phyloP scores from a whole-genome alignment of 75 land plant genomes.

The Pseudotsuga menziesii region DNA sequence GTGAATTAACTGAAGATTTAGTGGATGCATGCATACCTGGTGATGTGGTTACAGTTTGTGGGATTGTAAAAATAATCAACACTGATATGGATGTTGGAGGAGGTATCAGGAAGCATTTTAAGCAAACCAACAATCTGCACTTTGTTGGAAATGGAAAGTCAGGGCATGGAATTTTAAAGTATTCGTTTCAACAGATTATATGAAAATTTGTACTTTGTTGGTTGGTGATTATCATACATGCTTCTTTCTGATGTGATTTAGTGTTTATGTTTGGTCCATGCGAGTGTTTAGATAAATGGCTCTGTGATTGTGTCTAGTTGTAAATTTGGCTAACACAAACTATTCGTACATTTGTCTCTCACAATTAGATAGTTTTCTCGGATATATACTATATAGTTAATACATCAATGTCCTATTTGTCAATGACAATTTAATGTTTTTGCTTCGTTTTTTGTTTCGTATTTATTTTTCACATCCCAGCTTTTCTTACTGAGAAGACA shows the following conservation, averaged over 20 bases:
- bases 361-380: not conserved
- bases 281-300: not conserved
- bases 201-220: not conserved
- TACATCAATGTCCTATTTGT: too few species aligned
- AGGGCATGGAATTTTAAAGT: not conserved
- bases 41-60: slow-evolving; percentile 93
- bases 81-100: slow-evolving; percentile 95
- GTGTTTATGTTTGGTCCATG: not conserved
- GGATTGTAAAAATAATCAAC: slow-evolving; percentile 86
- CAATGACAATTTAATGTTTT: too few species aligned
- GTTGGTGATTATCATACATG: not conserved
- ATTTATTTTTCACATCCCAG: too few species aligned
- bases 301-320: not conserved
- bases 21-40: slow-evolving; percentile 97
- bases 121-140: not conserved
- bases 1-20: slow-evolving; percentile 92
- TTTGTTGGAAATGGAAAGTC: not conserved
- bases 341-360: not conserved
- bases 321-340: not conserved
- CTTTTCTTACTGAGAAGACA: too few species aligned
- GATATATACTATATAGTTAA: too few species aligned
- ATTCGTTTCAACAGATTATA: not conserved
- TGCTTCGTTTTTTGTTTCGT: too few species aligned
- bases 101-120: slow-evolving; percentile 30
- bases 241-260: not conserved